Evolutionary conservation across 306 rosid species (phyloP).

Genomic region (Hylodesmum podocarpum): DNA sequence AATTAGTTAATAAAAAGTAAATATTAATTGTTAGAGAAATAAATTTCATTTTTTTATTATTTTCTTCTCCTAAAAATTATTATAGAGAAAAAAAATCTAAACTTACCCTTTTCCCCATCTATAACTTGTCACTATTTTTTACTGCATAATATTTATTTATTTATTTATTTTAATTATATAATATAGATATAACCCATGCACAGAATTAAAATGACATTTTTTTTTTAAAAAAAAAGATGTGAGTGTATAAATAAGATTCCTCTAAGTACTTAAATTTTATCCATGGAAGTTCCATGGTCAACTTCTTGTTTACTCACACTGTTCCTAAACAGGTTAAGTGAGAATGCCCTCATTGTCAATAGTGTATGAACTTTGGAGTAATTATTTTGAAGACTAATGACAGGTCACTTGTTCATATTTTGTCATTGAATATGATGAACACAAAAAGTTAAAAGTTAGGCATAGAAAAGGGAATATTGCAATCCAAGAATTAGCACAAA

Average conservation of each 20-base stretch:
- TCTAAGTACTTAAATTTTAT: not conserved
- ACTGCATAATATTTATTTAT: no score
- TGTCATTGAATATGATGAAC: constrained; percentile 25
- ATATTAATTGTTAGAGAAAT: no score
- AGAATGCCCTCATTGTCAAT: constrained; percentile 9
- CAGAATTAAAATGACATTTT: no score
- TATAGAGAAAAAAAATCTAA: no score
- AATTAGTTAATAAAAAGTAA: no score
- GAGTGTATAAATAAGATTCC: not conserved
- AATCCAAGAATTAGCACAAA: constrained; percentile 21
- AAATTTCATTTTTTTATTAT: no score
- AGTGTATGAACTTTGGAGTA: constrained; percentile 17
- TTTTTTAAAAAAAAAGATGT: no score
- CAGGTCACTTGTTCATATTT: constrained; percentile 33
- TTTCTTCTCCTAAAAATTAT: no score
- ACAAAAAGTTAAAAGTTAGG: constrained; percentile 17
- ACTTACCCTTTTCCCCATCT: no score
- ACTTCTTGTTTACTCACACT: constrained; percentile 29
- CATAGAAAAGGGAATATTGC: constrained; percentile 28
- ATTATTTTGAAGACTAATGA: not conserved
- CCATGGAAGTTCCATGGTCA: not conserved
- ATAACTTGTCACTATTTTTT: no score
- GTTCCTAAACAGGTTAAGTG: constrained; percentile 16
- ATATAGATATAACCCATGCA: no score
- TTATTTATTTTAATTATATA: no score